A percentile compares a stretch with the other conserved stretches of the same genome.
Evolutionary conservation across 805 yeast genomes (phyloP).

Genomic region (Saturnispora saitoi): DNA sequence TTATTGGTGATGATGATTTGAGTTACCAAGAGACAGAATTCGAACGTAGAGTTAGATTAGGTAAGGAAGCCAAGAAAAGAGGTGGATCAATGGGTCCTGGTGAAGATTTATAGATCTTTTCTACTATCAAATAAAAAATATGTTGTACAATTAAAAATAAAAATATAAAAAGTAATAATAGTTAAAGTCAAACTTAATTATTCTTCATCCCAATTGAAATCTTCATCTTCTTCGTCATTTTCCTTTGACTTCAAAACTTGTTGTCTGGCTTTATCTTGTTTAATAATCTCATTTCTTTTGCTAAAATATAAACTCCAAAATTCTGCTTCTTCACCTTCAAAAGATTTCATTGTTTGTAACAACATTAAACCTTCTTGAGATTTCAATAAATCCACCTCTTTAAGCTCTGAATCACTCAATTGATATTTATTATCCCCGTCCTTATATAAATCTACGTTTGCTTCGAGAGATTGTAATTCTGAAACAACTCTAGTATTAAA

Average conservation of each 20-base stretch:
- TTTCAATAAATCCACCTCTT: not conserved
- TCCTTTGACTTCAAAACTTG: not conserved
- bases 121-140: not conserved
- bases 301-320: constrained; percentile 5
- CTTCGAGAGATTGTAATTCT: constrained; percentile 4
- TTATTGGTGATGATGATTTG: constrained; percentile 78
- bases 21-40: constrained; percentile 86
- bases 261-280: constrained; percentile 4
- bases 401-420: not conserved
- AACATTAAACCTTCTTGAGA: not conserved
- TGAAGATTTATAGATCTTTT: constrained; percentile 11
- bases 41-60: constrained; percentile 80
- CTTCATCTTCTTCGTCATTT: constrained; percentile 4
- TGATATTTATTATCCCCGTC: not conserved
- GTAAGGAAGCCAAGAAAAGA: constrained; percentile 82
- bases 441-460: not conserved
- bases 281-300: constrained; percentile 1
- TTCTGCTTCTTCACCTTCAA: not conserved
- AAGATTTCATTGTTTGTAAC: not conserved
- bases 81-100: constrained; percentile 46
- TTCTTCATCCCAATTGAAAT: constrained; percentile 9
- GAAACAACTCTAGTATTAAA: constrained; percentile 4
- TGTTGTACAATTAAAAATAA: not conserved
- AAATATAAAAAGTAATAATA: not conserved
- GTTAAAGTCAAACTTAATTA: not conserved